Conservation (phyloP, 148 eudicot genomes). For the Oxyria digyna region DNA sequence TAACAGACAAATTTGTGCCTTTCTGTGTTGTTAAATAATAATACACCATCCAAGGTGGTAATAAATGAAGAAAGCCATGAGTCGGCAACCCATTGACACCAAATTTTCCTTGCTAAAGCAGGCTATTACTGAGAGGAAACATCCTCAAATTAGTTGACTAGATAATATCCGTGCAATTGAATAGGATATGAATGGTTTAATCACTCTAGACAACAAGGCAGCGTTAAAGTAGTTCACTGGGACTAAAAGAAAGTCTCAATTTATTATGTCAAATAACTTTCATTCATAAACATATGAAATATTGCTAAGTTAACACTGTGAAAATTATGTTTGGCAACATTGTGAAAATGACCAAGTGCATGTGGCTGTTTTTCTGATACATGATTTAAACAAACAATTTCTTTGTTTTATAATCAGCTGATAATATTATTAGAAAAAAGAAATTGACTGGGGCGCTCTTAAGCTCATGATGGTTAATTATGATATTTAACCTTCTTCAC, state of each 20-base stretch:
- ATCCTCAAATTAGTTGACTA: background rate
- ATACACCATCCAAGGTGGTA: background rate
- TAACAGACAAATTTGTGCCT: conserved; percentile 15
- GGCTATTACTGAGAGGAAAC: background rate
- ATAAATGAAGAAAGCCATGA: background rate
- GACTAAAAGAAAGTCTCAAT: background rate
- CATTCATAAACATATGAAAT: background rate
- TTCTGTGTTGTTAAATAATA: background rate
- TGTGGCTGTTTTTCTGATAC: background rate
- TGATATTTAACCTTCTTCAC: background rate
- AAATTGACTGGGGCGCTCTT: too few relatives aligned
- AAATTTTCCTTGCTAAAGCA: too few relatives aligned
- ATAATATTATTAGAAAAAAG: too few relatives aligned
- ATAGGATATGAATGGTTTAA: background rate
- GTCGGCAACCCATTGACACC: background rate
- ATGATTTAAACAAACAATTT: background rate
- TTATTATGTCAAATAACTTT: background rate
- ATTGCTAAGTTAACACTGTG: background rate
- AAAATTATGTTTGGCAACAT: background rate
- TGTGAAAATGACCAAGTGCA: background rate
- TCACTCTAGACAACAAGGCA: background rate
- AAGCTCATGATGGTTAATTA: background rate
- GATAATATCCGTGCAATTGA: background rate
- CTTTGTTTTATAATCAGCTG: too few relatives aligned
- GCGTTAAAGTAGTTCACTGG: background rate